Evolutionary conservation across 2,329 filamentous ascomycete genomes (phyloP).

Genomic region (Hypoxylon sp.): DNA sequence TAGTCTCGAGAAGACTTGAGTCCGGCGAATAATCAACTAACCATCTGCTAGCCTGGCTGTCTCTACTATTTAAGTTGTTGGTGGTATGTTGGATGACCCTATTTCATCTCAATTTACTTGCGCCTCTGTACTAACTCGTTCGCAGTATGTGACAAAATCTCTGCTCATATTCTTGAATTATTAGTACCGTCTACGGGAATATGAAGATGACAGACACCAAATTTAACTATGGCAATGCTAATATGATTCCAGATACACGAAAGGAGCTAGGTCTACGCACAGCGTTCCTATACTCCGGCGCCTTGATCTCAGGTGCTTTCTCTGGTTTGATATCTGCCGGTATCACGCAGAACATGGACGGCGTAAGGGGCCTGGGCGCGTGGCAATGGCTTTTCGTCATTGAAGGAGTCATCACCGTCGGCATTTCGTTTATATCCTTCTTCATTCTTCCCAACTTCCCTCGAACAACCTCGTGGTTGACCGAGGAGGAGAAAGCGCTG

Average conservation of each 20-base stretch:
- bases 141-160: constrained; percentile 23
- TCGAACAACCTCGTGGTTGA: constrained; percentile 64
- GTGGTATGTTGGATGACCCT: constrained; percentile 51
- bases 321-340: constrained; percentile 71
- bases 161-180: background rate
- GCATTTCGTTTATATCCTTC: constrained; percentile 64
- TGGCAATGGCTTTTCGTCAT: constrained; percentile 77
- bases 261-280: constrained; percentile 73
- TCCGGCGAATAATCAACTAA: background rate
- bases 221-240: background rate
- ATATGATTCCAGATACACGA: constrained; percentile 59
- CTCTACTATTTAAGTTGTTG: constrained; percentile 71
- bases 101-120: background rate
- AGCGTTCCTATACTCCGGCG: constrained; percentile 72
- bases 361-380: constrained; percentile 62
- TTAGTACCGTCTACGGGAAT: too few relatives aligned
- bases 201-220: too few relatives aligned
- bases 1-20: constrained; percentile 25
- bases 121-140: constrained; percentile 16
- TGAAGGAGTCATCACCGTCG: constrained; percentile 71
- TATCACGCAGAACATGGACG: constrained; percentile 72
- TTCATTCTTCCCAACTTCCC: constrained; percentile 75
- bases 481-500: constrained; percentile 63
- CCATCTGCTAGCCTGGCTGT: constrained; percentile 57
- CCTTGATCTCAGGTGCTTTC: constrained; percentile 75